Conservation (phyloP, 208 protist species). For the Acanthamoeba sp. region DNA sequence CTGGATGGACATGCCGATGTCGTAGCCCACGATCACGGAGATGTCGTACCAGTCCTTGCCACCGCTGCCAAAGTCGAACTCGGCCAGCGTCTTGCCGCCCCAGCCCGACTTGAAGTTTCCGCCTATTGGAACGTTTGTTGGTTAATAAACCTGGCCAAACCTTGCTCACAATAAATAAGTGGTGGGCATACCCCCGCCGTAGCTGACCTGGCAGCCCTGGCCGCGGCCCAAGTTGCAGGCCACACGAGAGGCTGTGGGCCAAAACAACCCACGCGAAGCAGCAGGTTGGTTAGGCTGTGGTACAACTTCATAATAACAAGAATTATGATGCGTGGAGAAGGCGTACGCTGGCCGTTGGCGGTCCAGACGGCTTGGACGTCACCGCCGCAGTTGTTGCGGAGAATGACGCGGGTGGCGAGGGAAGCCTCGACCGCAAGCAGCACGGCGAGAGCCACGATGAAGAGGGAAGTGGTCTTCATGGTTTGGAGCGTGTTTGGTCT, state of each 20-base stretch:
- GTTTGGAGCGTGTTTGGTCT: too few species aligned
- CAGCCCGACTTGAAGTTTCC: slow-evolving; percentile 14
- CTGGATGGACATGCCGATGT: slow-evolving; percentile 7
- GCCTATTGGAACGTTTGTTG: too few species aligned
- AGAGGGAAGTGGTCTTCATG: too few species aligned
- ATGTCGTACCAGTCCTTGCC: slow-evolving; percentile 52
- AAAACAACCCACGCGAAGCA: too few species aligned
- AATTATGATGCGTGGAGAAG: not conserved
- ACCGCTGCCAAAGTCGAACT: not conserved
- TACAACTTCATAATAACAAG: too few species aligned
- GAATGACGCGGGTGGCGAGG: not conserved
- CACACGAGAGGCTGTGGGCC: not conserved
- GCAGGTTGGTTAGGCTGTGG: too few species aligned
- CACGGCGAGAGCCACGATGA: too few species aligned
- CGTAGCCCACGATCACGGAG: slow-evolving; percentile 17
- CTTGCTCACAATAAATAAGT: too few species aligned
- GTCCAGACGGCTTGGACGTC: slow-evolving; percentile 10
- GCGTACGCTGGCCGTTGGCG: not conserved
- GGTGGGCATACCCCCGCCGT: not conserved
- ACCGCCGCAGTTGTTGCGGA: slow-evolving; percentile 25
- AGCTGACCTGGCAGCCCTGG: not conserved
- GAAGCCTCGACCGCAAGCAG: not conserved
- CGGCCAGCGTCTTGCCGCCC: slow-evolving; percentile 7
- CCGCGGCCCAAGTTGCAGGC: not conserved
- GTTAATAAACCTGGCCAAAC: too few species aligned